Conservation (phyloP, 768 basidiomycete species). For the Boletus sp. region DNA sequence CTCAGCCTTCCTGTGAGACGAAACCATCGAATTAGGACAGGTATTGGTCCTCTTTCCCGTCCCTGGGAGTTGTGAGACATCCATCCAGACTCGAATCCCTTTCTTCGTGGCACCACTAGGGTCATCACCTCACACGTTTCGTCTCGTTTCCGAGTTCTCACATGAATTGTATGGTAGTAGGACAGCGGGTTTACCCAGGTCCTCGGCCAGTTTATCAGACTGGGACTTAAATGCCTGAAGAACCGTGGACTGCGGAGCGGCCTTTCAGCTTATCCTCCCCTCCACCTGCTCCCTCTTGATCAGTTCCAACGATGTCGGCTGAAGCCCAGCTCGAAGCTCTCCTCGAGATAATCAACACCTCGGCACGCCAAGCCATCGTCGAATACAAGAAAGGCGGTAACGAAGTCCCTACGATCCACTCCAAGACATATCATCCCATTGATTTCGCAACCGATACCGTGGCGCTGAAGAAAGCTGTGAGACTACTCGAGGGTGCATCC, state of each 20-base stretch:
- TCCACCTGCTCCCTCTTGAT: not conserved
- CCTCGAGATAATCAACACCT: constrained; percentile 29
- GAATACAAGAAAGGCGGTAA: constrained; percentile 24
- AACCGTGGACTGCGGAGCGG: not conserved
- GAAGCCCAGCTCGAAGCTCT: constrained; percentile 31
- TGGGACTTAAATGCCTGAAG: constrained; percentile 5
- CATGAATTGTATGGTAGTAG: not conserved
- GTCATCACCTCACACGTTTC: not conserved
- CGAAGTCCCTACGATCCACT: constrained; percentile 26
- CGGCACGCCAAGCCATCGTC: constrained; percentile 25
- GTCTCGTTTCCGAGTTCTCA: not conserved
- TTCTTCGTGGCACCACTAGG: not conserved
- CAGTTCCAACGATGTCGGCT: constrained; percentile 13
- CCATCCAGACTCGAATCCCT: no score
- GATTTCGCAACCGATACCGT: constrained; percentile 20
- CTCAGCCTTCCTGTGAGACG: constrained; percentile 13
- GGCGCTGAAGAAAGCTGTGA: constrained; percentile 24
- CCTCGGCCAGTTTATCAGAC: not conserved
- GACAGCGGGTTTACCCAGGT: not conserved
- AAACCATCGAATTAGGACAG: constrained; percentile 4
- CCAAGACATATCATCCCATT: constrained; percentile 20
- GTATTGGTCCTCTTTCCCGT: not conserved
- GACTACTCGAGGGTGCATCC: constrained; percentile 26
- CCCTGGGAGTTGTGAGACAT: constrained; percentile 3
- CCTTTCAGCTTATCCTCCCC: not conserved